Conservation (phyloP, 208 protist species). For the Crithidia sp. region DNA sequence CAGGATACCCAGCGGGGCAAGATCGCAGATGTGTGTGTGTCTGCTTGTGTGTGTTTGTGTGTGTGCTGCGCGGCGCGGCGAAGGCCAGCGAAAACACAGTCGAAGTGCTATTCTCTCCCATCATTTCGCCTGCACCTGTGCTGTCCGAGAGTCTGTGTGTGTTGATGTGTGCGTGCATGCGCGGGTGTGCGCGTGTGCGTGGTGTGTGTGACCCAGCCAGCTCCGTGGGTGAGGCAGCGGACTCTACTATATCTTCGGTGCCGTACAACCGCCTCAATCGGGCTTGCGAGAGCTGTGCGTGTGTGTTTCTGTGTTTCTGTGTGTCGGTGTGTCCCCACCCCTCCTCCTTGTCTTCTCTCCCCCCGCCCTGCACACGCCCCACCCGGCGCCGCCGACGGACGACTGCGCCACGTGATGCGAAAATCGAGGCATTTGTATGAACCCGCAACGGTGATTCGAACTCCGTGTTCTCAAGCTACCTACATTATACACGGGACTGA, state of each 20-base stretch:
- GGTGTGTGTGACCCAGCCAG: not conserved
- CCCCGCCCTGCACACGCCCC: not conserved
- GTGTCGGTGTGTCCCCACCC: constrained; percentile 5
- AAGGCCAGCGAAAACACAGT: constrained; percentile 41
- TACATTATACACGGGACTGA: constrained; percentile 56
- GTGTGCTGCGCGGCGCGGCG: not conserved
- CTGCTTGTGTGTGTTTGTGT: constrained; percentile 3
- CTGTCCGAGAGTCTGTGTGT: constrained; percentile 22
- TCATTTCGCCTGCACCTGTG: constrained; percentile 43
- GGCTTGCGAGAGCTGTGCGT: constrained; percentile 28
- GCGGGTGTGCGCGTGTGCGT: too few species aligned
- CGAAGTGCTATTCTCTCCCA: constrained; percentile 20
- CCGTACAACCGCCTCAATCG: constrained; percentile 35
- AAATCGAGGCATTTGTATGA: constrained; percentile 70
- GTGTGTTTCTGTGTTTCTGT: constrained; percentile 10
- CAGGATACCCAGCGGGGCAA: constrained; percentile 50
- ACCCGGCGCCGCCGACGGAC: too few species aligned
- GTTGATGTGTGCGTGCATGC: constrained; percentile 5
- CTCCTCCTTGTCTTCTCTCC: constrained; percentile 5
- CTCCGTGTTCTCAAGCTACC: constrained; percentile 61
- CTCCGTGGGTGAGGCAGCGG: constrained; percentile 40
- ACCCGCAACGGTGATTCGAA: constrained; percentile 52
- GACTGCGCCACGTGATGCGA: constrained; percentile 4
- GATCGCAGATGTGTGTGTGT: constrained; percentile 9
- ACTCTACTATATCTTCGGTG: constrained; percentile 25